Evolutionary conservation across 768 basidiomycete genomes (phyloP).

Genomic region (Jaapia argillacea): DNA sequence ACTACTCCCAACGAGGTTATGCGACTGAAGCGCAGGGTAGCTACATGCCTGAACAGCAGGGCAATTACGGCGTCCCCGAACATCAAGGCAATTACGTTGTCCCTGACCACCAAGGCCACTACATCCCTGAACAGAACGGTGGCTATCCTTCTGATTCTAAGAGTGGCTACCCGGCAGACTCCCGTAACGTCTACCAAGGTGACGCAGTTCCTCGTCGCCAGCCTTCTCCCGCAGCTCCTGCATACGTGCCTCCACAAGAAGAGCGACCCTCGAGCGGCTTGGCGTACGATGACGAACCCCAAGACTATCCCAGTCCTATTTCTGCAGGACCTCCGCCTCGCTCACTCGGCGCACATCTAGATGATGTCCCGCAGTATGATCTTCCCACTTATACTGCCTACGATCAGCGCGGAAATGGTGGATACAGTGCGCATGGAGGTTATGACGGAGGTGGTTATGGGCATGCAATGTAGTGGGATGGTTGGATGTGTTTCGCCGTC

Average conservation of each 20-base stretch:
- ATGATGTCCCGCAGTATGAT: no score
- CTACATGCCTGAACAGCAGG: neutral
- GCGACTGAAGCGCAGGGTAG: neutral
- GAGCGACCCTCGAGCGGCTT: neutral
- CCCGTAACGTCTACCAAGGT: no score
- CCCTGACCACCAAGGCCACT: neutral
- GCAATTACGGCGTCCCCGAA: neutral
- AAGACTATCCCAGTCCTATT: constrained; percentile 2
- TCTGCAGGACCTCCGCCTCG: constrained; percentile 1
- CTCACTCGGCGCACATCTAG: neutral
- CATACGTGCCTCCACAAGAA: neutral
- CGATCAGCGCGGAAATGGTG: no score
- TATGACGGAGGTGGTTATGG: constrained; percentile 12
- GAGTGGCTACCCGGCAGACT: no score
- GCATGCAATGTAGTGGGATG: neutral
- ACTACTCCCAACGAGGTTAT: neutral
- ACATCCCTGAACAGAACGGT: no score
- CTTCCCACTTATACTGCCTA: no score
- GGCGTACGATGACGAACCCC: neutral
- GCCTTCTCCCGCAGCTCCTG: no score
- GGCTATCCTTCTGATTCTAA: no score
- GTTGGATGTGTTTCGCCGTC: no score
- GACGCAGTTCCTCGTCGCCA: no score
- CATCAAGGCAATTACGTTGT: neutral
- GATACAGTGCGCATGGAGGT: constrained; percentile 6